A percentile compares a stretch with the other conserved stretches of the same genome.
Evolutionary conservation across 306 rosid genomes (phyloP).

Genomic region (Citrullus mucosospermus): DNA sequence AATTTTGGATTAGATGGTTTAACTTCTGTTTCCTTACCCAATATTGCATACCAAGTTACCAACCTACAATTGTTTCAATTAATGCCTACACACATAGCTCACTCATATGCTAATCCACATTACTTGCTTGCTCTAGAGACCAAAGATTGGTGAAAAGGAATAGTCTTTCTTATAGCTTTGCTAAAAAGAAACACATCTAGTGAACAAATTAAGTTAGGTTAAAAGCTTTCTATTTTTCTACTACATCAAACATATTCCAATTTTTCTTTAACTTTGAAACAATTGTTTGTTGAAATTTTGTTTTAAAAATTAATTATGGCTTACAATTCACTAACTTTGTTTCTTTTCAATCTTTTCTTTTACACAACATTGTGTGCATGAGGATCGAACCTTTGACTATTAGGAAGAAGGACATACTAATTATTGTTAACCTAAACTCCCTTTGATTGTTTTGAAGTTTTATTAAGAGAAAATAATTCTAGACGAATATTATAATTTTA

Average conservation of each 20-base stretch:
- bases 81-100: conserved; percentile 3
- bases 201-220: neutral
- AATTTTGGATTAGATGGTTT: neutral
- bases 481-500: no score
- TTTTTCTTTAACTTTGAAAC: no score
- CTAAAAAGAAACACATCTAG: neutral
- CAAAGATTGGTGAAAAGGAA: neutral
- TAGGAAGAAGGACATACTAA: no score
- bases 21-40: neutral
- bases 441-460: no score
- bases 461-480: no score
- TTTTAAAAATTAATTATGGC: no score
- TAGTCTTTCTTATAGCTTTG: neutral
- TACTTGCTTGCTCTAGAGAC: neutral
- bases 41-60: neutral
- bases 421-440: no score
- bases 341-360: no score
- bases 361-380: no score
- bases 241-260: neutral
- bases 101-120: neutral
- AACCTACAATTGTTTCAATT: neutral
- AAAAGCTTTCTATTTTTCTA: neutral
- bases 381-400: no score
- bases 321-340: no score
- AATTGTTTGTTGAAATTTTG: no score